phyloP scores from a whole-genome alignment of 352 stramenopile species.

The Aphanomyces astaci region DNA sequence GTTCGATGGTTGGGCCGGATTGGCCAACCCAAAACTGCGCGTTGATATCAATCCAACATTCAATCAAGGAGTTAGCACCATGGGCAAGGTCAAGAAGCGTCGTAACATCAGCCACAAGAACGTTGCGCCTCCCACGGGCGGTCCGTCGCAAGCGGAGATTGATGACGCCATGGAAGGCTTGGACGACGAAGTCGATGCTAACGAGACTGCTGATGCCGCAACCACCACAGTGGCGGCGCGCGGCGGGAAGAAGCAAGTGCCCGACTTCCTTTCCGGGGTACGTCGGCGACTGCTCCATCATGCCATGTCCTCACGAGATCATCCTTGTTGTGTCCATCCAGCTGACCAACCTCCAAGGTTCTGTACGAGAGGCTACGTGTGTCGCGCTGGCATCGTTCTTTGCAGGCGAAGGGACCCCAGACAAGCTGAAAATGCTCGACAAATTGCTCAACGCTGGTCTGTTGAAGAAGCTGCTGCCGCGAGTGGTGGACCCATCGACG shows the following conservation, averaged over 20 bases:
- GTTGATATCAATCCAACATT: no score
- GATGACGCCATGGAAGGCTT: constrained; percentile 35
- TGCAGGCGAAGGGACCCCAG: constrained; percentile 49
- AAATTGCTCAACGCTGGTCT: constrained; percentile 70
- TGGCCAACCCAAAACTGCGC: no score
- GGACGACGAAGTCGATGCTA: constrained; percentile 36
- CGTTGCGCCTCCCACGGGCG: constrained; percentile 49
- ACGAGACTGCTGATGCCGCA: constrained; percentile 66
- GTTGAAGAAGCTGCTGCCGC: constrained; percentile 73
- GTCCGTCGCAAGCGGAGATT: constrained; percentile 46
- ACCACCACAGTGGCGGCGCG: constrained; percentile 31
- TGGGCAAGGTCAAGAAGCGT: constrained; percentile 84
- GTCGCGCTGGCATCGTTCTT: constrained; percentile 81
- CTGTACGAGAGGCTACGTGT: constrained; percentile 78
- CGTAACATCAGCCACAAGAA: constrained; percentile 82
- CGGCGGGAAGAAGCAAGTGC: constrained; percentile 2
- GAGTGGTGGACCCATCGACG: constrained; percentile 72
- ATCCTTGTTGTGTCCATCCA: constrained; percentile 14
- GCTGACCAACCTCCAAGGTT: constrained; percentile 65
- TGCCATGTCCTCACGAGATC: no score
- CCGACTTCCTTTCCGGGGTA: constrained; percentile 19
- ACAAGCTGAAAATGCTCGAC: constrained; percentile 51
- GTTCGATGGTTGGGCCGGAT: constrained; percentile 5
- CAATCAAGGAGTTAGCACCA: no score
- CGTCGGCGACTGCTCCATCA: no score